Percentiles rank a stretch among this genome's conserved stretches.
Evolutionary conservation across 345 rosid species (phyloP).

Genomic region (Salix exigua): DNA sequence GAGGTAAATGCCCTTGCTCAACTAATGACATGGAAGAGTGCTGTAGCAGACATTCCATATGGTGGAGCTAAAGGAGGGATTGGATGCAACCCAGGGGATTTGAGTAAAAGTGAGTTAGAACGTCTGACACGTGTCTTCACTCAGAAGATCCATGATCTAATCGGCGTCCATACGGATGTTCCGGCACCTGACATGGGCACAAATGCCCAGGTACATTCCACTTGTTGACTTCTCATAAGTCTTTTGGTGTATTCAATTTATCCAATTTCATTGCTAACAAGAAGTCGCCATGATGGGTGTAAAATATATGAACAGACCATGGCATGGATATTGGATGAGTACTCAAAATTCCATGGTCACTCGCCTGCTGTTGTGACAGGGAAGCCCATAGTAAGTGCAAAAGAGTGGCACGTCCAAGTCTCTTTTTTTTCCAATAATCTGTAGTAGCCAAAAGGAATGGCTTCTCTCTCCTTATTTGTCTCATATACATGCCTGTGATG

Average conservation of each 20-base stretch:
- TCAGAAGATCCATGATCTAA: slow-evolving; percentile 94
- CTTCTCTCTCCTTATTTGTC: background rate
- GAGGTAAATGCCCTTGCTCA: slow-evolving; percentile 98
- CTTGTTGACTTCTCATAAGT: background rate
- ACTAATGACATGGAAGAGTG: slow-evolving; percentile 98
- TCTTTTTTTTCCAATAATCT: slow-evolving; percentile 3
- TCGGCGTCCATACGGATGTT: slow-evolving; percentile 83
- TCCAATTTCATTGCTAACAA: background rate
- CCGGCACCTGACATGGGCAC: slow-evolving; percentile 99
- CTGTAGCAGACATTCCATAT: slow-evolving; percentile 90
- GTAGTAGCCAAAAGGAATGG: background rate
- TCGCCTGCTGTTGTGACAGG: slow-evolving; percentile 96
- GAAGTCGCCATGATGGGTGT: background rate
- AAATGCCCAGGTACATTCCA: slow-evolving; percentile 57
- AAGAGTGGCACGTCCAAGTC: background rate
- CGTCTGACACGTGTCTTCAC: slow-evolving; percentile 94
- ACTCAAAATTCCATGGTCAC: slow-evolving; percentile 94
- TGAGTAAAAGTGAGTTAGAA: slow-evolving; percentile 70
- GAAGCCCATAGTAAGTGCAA: slow-evolving; percentile 68
- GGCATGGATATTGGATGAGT: slow-evolving; percentile 98
- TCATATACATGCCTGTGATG: slow-evolving; percentile 2
- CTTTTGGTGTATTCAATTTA: background rate
- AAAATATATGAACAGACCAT: slow-evolving; percentile 50
- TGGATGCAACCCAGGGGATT: slow-evolving; percentile 69
- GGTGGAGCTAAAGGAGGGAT: slow-evolving; percentile 99